phyloP scores from a whole-genome alignment of 2,329 filamentous ascomycete species.

The Capronia epimyces region DNA sequence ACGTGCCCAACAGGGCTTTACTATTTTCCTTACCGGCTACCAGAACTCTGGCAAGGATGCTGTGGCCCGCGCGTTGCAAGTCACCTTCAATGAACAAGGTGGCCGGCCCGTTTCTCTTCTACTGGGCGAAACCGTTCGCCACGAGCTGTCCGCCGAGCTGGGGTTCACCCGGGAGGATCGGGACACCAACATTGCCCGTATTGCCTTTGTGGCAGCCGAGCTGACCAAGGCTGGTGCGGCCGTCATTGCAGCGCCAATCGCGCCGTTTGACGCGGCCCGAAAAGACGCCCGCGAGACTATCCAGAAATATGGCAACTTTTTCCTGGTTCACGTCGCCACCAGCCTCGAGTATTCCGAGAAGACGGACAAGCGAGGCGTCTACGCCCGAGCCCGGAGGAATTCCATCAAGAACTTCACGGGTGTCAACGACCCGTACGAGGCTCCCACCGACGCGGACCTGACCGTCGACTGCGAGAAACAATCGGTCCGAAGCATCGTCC shows the following conservation, averaged over 20 bases:
- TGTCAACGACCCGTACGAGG: slow-evolving; percentile 95
- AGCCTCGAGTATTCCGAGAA: slow-evolving; percentile 88
- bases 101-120: slow-evolving; percentile 91
- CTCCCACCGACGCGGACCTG: slow-evolving; percentile 72
- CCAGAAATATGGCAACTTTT: slow-evolving; percentile 85
- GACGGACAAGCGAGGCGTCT: slow-evolving; percentile 90
- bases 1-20: slow-evolving; percentile 89
- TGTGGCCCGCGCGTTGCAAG: slow-evolving; percentile 89
- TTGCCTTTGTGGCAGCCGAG: slow-evolving; percentile 92
- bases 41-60: slow-evolving; percentile 96
- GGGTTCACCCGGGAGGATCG: slow-evolving; percentile 92
- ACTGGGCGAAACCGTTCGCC: slow-evolving; percentile 89
- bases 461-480: slow-evolving; percentile 80
- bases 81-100: slow-evolving; percentile 96
- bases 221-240: slow-evolving; percentile 87
- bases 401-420: slow-evolving; percentile 98
- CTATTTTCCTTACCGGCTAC: slow-evolving; percentile 95
- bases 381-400: slow-evolving; percentile 72
- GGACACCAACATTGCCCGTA: slow-evolving; percentile 89
- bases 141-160: slow-evolving; percentile 88
- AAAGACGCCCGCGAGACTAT: slow-evolving; percentile 75
- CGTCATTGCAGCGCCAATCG: slow-evolving; percentile 94
- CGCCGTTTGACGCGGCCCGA: slow-evolving; percentile 77
- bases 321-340: slow-evolving; percentile 90
- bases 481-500: slow-evolving; percentile 84